Percentiles rank a stretch among this genome's conserved stretches.
Conservation (phyloP, 1,284 basidiomycete genomes). For the Inonotus obliquus region DNA sequence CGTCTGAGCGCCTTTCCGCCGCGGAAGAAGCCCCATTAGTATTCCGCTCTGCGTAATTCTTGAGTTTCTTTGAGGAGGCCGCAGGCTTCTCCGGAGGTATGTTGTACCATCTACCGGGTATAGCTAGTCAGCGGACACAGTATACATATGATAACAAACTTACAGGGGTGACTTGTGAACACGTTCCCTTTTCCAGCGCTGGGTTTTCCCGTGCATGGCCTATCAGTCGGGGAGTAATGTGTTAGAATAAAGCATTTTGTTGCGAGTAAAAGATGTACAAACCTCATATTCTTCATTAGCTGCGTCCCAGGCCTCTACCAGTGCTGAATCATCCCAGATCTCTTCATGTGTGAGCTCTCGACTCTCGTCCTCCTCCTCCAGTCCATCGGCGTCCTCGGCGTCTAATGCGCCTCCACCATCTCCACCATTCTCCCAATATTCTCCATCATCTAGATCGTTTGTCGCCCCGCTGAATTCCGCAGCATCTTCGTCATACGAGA, state of each 20-base stretch:
- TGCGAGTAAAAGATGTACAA: conserved; percentile 17
- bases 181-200: conserved; percentile 66
- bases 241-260: background rate
- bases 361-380: conserved; percentile 43
- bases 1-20: background rate
- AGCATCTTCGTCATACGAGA: conserved; percentile 29
- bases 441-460: conserved; percentile 14
- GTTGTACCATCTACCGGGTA: conserved; percentile 64
- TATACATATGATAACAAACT: conserved; percentile 25
- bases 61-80: conserved; percentile 20
- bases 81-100: conserved; percentile 42
- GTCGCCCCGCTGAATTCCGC: conserved; percentile 20
- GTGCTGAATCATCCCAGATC: conserved; percentile 78
- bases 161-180: conserved; percentile 68
- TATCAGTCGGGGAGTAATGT: conserved; percentile 22
- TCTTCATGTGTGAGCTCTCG: conserved; percentile 64
- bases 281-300: conserved; percentile 75
- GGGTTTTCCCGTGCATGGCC: conserved; percentile 63
- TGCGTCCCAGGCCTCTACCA: conserved; percentile 77
- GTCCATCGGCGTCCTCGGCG: conserved; percentile 10
- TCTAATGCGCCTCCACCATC: background rate
- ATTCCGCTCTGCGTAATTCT: conserved; percentile 17
- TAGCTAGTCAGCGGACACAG: conserved; percentile 1
- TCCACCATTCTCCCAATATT: conserved; percentile 17
- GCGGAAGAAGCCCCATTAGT: background rate